Percentiles rank a stretch among this genome's conserved stretches.
Conservation (phyloP, 495 filamentous ascomycete species). For the Penicillium desertorum region DNA sequence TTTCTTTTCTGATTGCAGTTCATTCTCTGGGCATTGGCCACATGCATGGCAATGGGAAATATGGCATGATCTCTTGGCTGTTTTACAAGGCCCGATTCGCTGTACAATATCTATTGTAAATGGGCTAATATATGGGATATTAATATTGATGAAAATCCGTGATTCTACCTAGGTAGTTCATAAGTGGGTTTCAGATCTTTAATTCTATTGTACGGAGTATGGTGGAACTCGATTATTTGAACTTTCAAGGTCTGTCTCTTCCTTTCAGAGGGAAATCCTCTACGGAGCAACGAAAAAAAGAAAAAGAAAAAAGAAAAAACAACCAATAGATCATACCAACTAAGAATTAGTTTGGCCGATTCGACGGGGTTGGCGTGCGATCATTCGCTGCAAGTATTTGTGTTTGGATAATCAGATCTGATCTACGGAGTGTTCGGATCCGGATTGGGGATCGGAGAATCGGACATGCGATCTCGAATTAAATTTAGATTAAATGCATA, state of each 20-base stretch:
- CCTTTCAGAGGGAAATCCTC: too few species aligned
- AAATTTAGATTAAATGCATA: background rate
- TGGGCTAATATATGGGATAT: background rate
- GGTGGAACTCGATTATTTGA: too few species aligned
- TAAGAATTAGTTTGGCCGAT: background rate
- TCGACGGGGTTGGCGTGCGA: background rate
- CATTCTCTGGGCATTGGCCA: background rate
- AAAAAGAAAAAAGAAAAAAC: too few species aligned
- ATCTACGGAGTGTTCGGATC: slow-evolving; percentile 4
- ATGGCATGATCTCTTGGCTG: background rate
- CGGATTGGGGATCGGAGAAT: background rate
- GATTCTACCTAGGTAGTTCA: too few species aligned
- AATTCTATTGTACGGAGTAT: background rate
- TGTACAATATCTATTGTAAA: background rate
- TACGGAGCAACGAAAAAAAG: background rate
- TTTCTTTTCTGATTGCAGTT: background rate
- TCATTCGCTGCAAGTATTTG: slow-evolving; percentile 15
- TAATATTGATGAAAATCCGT: background rate
- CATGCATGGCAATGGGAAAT: background rate
- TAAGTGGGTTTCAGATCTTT: background rate
- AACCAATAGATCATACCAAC: background rate
- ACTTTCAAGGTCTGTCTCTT: too few species aligned
- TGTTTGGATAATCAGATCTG: slow-evolving; percentile 10
- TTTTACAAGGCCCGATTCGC: background rate
- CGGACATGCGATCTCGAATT: slow-evolving; percentile 1